Percentiles rank a stretch among this genome's conserved stretches.
phyloP scores from a whole-genome alignment of 1,284 basidiomycete species.

The Marasmius sp. region DNA sequence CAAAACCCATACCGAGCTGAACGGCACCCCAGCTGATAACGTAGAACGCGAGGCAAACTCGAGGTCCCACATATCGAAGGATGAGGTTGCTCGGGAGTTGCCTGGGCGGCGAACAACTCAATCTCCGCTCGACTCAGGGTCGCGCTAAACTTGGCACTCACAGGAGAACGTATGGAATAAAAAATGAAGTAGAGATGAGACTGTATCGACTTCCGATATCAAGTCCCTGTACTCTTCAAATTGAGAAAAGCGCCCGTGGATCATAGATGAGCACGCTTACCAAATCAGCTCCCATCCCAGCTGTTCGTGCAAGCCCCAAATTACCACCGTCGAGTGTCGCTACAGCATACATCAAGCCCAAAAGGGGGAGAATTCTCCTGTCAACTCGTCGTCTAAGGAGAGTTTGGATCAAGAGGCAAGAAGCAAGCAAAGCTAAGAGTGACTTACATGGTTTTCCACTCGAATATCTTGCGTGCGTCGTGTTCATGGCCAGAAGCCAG shows the following conservation, averaged over 20 bases:
- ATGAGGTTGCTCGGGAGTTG: constrained; percentile 13
- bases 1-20: constrained; percentile 38
- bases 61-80: constrained; percentile 9
- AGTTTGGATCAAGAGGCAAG: not conserved
- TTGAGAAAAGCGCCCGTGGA: not conserved
- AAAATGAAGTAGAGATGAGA: constrained; percentile 22
- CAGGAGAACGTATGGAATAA: constrained; percentile 25
- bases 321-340: constrained; percentile 24
- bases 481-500: not conserved
- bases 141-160: not conserved
- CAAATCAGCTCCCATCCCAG: constrained; percentile 25
- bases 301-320: constrained; percentile 22
- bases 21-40: constrained; percentile 13
- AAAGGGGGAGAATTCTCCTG: constrained; percentile 23
- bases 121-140: too few relatives aligned
- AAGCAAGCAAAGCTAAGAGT: not conserved
- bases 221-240: constrained; percentile 16
- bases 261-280: constrained; percentile 10
- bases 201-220: constrained; percentile 23
- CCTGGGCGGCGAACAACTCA: constrained; percentile 5
- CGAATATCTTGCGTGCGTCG: not conserved
- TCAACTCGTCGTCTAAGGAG: constrained; percentile 20
- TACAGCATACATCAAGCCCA: constrained; percentile 23
- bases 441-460: not conserved
- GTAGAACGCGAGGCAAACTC: constrained; percentile 9